A percentile compares a stretch with the other conserved stretches of the same genome.
Evolutionary conservation across 2,329 filamentous ascomycete species (phyloP).

Genomic region (Trichoderma lentiforme): DNA sequence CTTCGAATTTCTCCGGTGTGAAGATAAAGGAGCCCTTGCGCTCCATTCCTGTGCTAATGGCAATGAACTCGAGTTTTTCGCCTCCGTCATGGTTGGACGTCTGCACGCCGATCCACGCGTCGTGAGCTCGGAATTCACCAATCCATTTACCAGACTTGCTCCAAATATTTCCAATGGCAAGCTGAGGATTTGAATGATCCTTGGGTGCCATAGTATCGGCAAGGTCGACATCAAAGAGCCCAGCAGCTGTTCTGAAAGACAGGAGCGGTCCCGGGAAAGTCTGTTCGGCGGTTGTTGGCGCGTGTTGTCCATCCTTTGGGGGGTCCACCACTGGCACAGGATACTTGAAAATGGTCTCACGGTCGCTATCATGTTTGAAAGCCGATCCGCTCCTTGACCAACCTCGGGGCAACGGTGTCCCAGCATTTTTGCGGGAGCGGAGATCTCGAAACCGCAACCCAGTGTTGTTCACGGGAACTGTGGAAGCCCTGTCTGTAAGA

Average conservation of each 20-base stretch:
- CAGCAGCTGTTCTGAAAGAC: slow-evolving; percentile 38
- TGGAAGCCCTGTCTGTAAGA: slow-evolving; percentile 38
- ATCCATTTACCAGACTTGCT: slow-evolving; percentile 36
- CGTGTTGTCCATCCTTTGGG: slow-evolving; percentile 30
- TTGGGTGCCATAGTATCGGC: slow-evolving; percentile 36
- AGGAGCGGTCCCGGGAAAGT: slow-evolving; percentile 39
- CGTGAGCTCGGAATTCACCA: slow-evolving; percentile 44
- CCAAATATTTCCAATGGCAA: slow-evolving; percentile 44
- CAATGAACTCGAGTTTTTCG: slow-evolving; percentile 43
- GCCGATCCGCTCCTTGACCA: slow-evolving; percentile 38
- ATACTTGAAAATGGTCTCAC: slow-evolving; percentile 39
- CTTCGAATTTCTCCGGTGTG: slow-evolving; percentile 38
- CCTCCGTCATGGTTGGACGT: slow-evolving; percentile 46
- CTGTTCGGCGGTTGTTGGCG: slow-evolving; percentile 30
- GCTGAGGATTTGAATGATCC: slow-evolving; percentile 36
- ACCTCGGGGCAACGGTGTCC: slow-evolving; percentile 35
- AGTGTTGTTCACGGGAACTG: slow-evolving; percentile 35
- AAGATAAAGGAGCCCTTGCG: slow-evolving; percentile 41
- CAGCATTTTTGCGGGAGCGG: slow-evolving; percentile 32
- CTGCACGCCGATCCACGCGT: slow-evolving; percentile 44
- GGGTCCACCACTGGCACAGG: slow-evolving; percentile 40
- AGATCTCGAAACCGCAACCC: slow-evolving; percentile 41
- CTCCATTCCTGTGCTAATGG: slow-evolving; percentile 41
- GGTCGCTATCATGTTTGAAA: slow-evolving; percentile 42
- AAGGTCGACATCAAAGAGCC: slow-evolving; percentile 42